phyloP scores from a whole-genome alignment of 2,329 filamentous ascomycete genomes.

The Cercospora brassicicola region DNA sequence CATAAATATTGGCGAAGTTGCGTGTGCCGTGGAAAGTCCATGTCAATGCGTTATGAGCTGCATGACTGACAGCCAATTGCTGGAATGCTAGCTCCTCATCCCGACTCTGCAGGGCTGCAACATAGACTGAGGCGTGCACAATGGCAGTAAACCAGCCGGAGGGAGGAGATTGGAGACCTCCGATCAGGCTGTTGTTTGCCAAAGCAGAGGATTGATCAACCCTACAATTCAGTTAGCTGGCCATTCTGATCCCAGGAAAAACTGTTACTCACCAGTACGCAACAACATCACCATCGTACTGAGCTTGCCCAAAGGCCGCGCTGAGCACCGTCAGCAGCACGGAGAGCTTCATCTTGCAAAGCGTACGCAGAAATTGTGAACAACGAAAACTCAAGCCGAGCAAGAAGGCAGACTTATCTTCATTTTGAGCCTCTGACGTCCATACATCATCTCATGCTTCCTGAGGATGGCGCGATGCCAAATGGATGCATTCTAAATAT shows the following conservation, averaged over 20 bases:
- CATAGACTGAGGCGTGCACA: constrained; percentile 33
- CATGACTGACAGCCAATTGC: constrained; percentile 36
- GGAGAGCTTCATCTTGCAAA: not conserved
- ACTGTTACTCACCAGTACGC: constrained; percentile 21
- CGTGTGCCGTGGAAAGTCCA: constrained; percentile 37
- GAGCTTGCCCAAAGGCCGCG: constrained; percentile 9
- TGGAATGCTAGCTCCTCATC: constrained; percentile 32
- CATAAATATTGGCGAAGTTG: constrained; percentile 27
- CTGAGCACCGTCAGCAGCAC: constrained; percentile 15
- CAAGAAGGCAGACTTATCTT: not conserved
- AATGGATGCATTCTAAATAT: not conserved
- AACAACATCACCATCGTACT: constrained; percentile 19
- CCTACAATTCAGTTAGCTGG: constrained; percentile 3
- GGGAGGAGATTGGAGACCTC: constrained; percentile 33
- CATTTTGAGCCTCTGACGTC: not conserved
- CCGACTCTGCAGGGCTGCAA: constrained; percentile 29
- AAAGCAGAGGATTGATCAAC: constrained; percentile 15
- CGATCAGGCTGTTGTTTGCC: constrained; percentile 32
- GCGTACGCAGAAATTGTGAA: not conserved
- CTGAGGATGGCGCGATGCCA: not conserved
- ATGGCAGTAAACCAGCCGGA: constrained; percentile 36
- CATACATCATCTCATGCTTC: not conserved
- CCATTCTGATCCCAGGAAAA: not conserved
- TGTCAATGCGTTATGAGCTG: constrained; percentile 34
- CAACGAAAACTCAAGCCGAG: not conserved